Evolutionary conservation across 2,329 filamentous ascomycete genomes (phyloP).

Genomic region (Colletotrichum endophyticum): DNA sequence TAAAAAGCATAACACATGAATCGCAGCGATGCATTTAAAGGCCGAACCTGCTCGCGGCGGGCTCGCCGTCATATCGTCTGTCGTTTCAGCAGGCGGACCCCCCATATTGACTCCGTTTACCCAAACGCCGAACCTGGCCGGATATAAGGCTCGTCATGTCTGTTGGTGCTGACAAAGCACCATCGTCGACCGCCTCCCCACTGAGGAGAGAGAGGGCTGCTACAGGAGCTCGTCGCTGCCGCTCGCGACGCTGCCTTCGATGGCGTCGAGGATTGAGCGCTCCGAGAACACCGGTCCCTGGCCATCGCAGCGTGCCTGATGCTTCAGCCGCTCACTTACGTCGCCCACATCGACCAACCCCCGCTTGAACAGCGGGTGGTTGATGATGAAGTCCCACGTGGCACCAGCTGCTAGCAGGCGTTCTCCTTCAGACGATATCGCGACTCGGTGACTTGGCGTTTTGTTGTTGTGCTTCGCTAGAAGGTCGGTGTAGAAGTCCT

Average conservation of each 20-base stretch:
- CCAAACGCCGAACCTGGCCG: slow-evolving; percentile 19
- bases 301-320: slow-evolving; percentile 80
- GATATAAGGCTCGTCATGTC: background rate
- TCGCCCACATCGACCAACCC: slow-evolving; percentile 82
- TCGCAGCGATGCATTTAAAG: background rate
- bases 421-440: slow-evolving; percentile 69
- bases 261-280: slow-evolving; percentile 71
- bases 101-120: slow-evolving; percentile 12
- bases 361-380: slow-evolving; percentile 75
- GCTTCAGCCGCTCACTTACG: slow-evolving; percentile 80
- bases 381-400: slow-evolving; percentile 89
- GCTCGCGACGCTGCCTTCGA: slow-evolving; percentile 78
- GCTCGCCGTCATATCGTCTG: background rate
- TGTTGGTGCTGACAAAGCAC: slow-evolving; percentile 12
- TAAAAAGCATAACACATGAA: background rate
- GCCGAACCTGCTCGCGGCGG: background rate
- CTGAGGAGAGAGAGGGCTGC: background rate
- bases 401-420: slow-evolving; percentile 75
- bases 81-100: slow-evolving; percentile 9
- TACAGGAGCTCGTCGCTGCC: slow-evolving; percentile 76
- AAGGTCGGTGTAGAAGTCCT: slow-evolving; percentile 71
- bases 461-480: slow-evolving; percentile 67
- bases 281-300: slow-evolving; percentile 90
- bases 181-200: background rate
- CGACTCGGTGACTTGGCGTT: slow-evolving; percentile 71